Conservation (phyloP, 2,329 filamentous ascomycete genomes). For the Rhynchosporium graminicola region DNA sequence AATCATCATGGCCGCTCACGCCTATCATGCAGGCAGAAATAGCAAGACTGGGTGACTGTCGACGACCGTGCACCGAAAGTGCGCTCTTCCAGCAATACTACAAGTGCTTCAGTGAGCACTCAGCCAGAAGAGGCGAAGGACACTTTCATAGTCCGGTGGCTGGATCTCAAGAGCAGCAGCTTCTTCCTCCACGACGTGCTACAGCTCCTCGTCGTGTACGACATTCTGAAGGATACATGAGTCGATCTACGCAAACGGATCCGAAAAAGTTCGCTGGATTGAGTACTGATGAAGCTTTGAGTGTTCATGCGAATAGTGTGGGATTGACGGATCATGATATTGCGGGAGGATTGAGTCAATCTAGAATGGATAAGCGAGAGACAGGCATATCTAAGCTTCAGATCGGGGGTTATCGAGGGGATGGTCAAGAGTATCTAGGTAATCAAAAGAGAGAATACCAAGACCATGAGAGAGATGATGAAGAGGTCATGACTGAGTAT, state of each 20-base stretch:
- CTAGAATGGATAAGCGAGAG: neutral
- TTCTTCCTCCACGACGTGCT: neutral
- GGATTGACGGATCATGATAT: neutral
- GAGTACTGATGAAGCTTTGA: neutral
- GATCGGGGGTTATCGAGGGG: neutral
- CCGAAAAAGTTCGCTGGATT: neutral
- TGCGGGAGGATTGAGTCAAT: neutral
- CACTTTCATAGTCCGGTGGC: neutral
- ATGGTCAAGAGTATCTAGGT: neutral
- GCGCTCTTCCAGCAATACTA: neutral
- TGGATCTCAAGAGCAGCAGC: neutral
- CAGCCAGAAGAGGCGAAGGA: neutral
- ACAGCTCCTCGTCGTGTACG: neutral
- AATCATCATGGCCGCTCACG: neutral
- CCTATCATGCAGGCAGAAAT: conserved; percentile 7
- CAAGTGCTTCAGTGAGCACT: neutral
- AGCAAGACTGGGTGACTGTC: neutral
- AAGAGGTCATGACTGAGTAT: neutral
- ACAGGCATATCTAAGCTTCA: neutral
- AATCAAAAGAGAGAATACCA: neutral
- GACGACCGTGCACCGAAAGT: neutral
- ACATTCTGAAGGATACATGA: neutral
- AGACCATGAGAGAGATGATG: neutral
- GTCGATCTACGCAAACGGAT: neutral
- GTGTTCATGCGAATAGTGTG: neutral